Base-by-base conservation (phyloP, 2,329 filamentous ascomycete species). In the Periconia sp. region DNA sequence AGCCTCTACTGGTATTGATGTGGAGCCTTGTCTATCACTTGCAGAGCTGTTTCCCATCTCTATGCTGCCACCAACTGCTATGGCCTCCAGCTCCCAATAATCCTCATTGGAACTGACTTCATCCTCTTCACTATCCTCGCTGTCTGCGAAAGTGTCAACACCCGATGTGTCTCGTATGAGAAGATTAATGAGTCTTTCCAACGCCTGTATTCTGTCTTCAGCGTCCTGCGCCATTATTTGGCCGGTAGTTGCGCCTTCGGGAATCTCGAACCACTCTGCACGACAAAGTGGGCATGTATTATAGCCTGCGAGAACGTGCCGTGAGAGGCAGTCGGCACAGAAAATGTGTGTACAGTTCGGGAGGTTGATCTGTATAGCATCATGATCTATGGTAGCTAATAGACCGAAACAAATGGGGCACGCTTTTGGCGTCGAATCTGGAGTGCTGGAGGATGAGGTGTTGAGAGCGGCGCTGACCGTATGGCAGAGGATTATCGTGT, bases 231-330 rank as follows among this genome's bases (percentile, higher is more conserved):
- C 29, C 29, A 17, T 17, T 5, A 31, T 9, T 11, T 31, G 5
- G 12, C 10, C 36, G 4, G 24, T 38, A 6, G 36, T 38, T 18
- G 25, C 8, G 7, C 26, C 17, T 4, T 15, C 7, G 5, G 36
- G 36, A 4, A 38, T 22, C 11, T 38, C 4, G 18, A 19, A 38
- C 36, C 17, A 38, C 12, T 21, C 6, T 4, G 24, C 25, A n/a
- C 36, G 36, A 25, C 36, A 38, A 5, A 38, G 25, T 15, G 36
- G 25, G n/a, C 24, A 29, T 5, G 24, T 38, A 25, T 30, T 38
- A 19, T 29, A 30, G 12, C 24, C 25, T 5, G 36, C 24, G 15
- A 38, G 29, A 12, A 34, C 28, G 22, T 40, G 15, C 4, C 9
- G 15, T 21, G 15, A 22, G 13, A 40, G 18, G 13, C 38, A 40